A percentile compares a stretch with the other conserved stretches of the same genome.
Conservation (phyloP, 805 yeast species). For the Saccharomyces eubayanus region DNA sequence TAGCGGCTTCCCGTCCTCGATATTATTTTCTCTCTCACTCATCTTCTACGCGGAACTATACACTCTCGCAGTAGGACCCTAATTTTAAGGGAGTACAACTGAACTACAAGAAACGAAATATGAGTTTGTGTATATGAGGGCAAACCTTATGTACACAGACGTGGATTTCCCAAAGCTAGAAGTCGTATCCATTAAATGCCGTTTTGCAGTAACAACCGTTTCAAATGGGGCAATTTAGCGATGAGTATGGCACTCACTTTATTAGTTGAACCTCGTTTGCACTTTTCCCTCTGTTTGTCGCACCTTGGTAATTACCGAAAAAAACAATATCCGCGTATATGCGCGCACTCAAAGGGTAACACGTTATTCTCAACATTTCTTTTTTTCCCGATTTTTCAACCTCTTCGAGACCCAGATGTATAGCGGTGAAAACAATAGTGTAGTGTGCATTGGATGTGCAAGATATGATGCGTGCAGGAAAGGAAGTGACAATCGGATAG, state of each 20-base stretch:
- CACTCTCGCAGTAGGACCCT: neutral
- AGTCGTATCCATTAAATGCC: neutral
- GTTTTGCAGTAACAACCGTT: neutral
- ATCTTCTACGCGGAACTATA: neutral
- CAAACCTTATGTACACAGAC: neutral
- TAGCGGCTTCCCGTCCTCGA: neutral
- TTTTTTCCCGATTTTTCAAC: neutral
- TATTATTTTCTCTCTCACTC: neutral
- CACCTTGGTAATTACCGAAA: neutral
- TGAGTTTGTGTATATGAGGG: neutral
- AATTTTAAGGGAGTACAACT: neutral
- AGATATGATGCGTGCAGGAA: neutral
- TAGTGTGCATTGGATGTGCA: neutral
- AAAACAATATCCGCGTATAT: neutral
- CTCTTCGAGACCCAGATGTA: neutral
- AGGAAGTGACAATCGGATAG: neutral
- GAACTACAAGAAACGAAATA: neutral
- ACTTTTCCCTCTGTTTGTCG: neutral
- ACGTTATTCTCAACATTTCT: neutral
- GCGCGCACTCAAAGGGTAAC: neutral
- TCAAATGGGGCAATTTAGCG: neutral
- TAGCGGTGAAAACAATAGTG: neutral
- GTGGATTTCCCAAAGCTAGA: neutral
- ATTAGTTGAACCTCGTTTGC: neutral
- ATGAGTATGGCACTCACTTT: too few species aligned